Evolutionary conservation across 306 rosid species (phyloP).

Genomic region (Fragaria vesca): DNA sequence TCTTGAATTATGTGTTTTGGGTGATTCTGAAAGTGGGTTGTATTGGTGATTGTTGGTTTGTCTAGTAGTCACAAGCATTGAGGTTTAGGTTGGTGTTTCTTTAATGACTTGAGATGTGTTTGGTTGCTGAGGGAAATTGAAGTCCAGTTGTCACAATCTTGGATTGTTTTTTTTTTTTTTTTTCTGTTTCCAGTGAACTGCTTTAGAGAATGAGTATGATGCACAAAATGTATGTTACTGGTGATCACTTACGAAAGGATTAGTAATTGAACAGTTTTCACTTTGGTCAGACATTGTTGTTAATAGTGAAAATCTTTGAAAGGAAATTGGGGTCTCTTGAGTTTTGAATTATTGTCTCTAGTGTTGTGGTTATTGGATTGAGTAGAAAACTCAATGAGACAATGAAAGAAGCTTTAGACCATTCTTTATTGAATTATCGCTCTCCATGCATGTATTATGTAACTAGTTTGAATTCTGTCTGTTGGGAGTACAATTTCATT

Average conservation of each 20-base stretch:
- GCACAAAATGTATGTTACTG: not conserved
- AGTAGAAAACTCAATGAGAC: not conserved
- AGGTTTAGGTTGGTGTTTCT: not conserved
- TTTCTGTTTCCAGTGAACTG: not conserved
- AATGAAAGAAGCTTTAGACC: not conserved
- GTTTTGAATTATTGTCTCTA: not conserved
- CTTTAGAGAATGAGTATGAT: not conserved
- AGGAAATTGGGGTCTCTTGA: not conserved
- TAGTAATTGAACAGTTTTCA: not conserved
- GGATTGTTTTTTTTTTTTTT: not conserved
- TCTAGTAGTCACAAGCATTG: not conserved
- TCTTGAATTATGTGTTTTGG: not conserved
- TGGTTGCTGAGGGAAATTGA: not conserved
- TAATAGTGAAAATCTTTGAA: not conserved
- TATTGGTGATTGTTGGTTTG: conserved; percentile 4
- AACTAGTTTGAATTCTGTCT: not conserved
- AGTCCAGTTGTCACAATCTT: not conserved
- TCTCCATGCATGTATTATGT: not conserved
- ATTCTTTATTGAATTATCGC: not conserved
- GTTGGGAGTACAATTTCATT: not conserved
- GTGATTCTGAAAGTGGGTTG: conserved; percentile 1
- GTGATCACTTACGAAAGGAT: not conserved
- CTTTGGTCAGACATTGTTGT: not conserved
- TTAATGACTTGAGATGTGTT: not conserved
- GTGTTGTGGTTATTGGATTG: not conserved